Evolutionary conservation across 805 yeast genomes (phyloP), one percentile per base, ranked within the genome.

Genomic region (Sugiyamaella lignohabitans): DNA sequence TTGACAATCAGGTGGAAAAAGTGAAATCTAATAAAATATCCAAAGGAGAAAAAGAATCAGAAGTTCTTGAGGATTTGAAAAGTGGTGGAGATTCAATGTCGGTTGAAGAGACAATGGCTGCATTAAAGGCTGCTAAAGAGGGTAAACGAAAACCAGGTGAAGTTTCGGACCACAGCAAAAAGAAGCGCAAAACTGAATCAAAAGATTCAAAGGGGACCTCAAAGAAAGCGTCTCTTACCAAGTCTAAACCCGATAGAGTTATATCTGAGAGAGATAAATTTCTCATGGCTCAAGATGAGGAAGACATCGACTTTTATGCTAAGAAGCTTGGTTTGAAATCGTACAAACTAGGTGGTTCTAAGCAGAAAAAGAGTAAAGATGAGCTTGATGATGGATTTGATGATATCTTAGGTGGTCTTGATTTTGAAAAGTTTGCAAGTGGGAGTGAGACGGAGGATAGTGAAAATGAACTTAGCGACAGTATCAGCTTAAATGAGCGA

Each of bases 261-360:
- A 16, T 36, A 19, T 52, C 64, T 4, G 68, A 76, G 1, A 70
- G 71, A 3, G 80, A 79, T 32, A 69, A 70, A 32, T 76, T 74
- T 4, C 64, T 73, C 29, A 59, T 76, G 54, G 66, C 68, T 41
- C 72, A 74, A 52, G 94, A 85, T 54, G 94, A 86, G 49, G 81
- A 78, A 47, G 95, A 89, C 45, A 80, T 85, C 66, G 78, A 75
- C 38, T 87, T 82, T 59, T 89, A 87, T 62, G 89, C 96, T 2
- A 83, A 82, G 52, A 82, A 84, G 57, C 69, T 89, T 6, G 94
- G 94, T 1, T 62, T 85, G 55, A 79, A 79, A 53, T 71, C 70
- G 14, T 68, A 82, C 40, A 65, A 72, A 34, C 75, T 74, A 52
- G 59, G 38, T 59, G n/a, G n/a, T n/a, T n/a, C n/a, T n/a, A n/a